Percentiles rank a stretch among this genome's conserved stretches.
Evolutionary conservation across 176 grass and related monocot genomes (phyloP).

Genomic region (Oryza punctata): DNA sequence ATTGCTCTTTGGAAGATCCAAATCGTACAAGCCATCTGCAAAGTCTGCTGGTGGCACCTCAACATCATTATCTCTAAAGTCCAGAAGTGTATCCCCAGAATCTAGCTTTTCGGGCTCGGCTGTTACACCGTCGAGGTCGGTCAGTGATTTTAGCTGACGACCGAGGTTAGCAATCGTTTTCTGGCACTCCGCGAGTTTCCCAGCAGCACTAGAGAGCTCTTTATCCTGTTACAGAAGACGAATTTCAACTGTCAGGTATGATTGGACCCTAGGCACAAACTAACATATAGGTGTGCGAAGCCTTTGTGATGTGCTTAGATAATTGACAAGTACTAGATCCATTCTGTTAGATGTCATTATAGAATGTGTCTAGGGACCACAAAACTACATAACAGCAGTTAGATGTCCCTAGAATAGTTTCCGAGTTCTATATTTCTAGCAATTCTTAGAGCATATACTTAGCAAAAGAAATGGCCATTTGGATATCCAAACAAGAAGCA

Average conservation of each 20-base stretch:
- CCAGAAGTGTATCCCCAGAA: conserved; percentile 19
- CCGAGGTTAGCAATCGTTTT: conserved; percentile 94
- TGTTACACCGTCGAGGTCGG: conserved; percentile 51
- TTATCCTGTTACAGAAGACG: conserved; percentile 62
- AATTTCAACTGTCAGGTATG: conserved; percentile 3
- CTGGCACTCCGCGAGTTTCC: conserved; percentile 89
- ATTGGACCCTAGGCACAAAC: not conserved
- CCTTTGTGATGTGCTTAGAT: not conserved
- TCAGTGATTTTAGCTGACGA: conserved; percentile 83
- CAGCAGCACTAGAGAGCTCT: conserved; percentile 68
- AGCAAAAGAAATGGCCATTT: not conserved
- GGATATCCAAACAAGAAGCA: not conserved
- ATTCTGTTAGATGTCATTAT: not conserved
- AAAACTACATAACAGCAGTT: not conserved
- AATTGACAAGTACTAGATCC: not conserved
- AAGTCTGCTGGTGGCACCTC: not conserved
- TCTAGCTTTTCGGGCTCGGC: conserved; percentile 34
- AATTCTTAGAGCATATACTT: not conserved
- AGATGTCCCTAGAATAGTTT: not conserved
- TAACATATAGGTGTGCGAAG: not conserved
- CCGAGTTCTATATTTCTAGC: not conserved
- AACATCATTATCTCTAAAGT: conserved; percentile 34
- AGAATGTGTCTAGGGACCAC: not conserved
- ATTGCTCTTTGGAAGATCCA: conserved; percentile 32
- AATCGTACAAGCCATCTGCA: not conserved